Percentiles rank a stretch among this genome's conserved stretches.
phyloP scores from a whole-genome alignment of 2,329 filamentous ascomycete genomes.

The Xylariaceae sp. region DNA sequence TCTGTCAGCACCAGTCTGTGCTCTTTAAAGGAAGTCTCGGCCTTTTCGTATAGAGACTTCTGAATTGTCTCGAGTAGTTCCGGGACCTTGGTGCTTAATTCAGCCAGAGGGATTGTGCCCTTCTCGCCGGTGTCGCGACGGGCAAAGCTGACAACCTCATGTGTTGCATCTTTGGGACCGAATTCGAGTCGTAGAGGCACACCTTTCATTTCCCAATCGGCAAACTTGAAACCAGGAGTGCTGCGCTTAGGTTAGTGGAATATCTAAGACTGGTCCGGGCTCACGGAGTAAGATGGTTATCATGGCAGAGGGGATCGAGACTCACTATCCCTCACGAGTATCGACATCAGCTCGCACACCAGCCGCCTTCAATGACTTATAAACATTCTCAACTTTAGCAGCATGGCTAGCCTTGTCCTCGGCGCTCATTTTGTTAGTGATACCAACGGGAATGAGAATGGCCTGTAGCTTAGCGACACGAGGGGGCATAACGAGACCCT shows the following conservation, averaged over 20 bases:
- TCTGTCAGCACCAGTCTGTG: slow-evolving; percentile 79
- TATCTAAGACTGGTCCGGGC: neutral
- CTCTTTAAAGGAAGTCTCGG: slow-evolving; percentile 70
- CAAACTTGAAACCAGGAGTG: slow-evolving; percentile 96
- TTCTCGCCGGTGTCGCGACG: slow-evolving; percentile 87
- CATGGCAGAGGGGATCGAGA: neutral
- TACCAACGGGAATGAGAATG: slow-evolving; percentile 85
- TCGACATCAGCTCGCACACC: slow-evolving; percentile 79
- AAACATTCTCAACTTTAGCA: slow-evolving; percentile 69
- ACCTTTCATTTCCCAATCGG: slow-evolving; percentile 96
- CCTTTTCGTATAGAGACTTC: slow-evolving; percentile 71
- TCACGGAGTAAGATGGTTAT: neutral
- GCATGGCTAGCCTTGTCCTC: slow-evolving; percentile 76
- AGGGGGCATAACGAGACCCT: slow-evolving; percentile 89
- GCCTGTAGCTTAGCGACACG: slow-evolving; percentile 82
- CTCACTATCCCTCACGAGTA: slow-evolving; percentile 72
- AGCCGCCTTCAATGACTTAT: slow-evolving; percentile 63
- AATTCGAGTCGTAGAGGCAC: slow-evolving; percentile 93
- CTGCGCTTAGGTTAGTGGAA: slow-evolving; percentile 14
- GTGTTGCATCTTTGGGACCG: slow-evolving; percentile 87
- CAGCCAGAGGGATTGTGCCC: slow-evolving; percentile 69
- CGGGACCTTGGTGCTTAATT: slow-evolving; percentile 70
- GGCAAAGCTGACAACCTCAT: slow-evolving; percentile 77
- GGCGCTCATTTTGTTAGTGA: slow-evolving; percentile 80
- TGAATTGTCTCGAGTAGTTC: slow-evolving; percentile 88